Conservation (phyloP, 192 early-diverging fungal genomes). For the Umbelopsis ramanniana region DNA sequence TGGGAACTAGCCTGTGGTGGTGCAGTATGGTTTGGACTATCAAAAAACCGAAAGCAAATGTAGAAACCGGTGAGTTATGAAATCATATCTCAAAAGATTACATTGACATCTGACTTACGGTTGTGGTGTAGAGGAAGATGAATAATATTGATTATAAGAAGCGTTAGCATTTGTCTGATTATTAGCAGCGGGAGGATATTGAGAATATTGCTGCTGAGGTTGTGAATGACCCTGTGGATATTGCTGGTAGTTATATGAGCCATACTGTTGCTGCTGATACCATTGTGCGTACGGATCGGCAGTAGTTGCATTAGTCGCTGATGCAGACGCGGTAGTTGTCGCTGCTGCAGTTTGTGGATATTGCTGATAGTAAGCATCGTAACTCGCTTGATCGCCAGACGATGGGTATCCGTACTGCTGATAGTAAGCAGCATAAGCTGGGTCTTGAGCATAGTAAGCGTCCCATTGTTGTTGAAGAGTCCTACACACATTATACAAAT, state of each 20-base stretch:
- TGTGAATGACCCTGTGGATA: not conserved
- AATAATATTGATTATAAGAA: not conserved
- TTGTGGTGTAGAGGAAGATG: not conserved
- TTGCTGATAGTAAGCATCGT: conserved; percentile 23
- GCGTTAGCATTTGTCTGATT: not conserved
- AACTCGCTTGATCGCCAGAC: not conserved
- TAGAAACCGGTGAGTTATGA: not conserved
- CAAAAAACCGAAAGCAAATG: not conserved
- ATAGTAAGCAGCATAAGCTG: conserved; percentile 23
- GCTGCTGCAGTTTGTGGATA: conserved; percentile 8
- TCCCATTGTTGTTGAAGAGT: conserved; percentile 13
- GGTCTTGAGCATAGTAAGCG: conserved; percentile 21
- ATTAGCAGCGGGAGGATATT: conserved; percentile 8
- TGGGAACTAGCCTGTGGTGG: not conserved
- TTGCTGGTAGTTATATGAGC: conserved; percentile 17
- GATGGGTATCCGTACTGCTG: conserved; percentile 18
- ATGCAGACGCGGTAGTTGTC: not conserved
- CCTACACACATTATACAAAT: not conserved
- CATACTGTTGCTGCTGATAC: conserved; percentile 11
- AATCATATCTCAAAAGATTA: not conserved
- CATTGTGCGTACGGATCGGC: conserved; percentile 11
- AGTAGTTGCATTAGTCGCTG: not conserved
- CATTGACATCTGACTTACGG: not conserved
- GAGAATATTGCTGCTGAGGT: not conserved
- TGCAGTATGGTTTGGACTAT: not conserved